Evolutionary conservation across 2,329 filamentous ascomycete genomes (phyloP).

Genomic region (Leptoxyphium fumago): DNA sequence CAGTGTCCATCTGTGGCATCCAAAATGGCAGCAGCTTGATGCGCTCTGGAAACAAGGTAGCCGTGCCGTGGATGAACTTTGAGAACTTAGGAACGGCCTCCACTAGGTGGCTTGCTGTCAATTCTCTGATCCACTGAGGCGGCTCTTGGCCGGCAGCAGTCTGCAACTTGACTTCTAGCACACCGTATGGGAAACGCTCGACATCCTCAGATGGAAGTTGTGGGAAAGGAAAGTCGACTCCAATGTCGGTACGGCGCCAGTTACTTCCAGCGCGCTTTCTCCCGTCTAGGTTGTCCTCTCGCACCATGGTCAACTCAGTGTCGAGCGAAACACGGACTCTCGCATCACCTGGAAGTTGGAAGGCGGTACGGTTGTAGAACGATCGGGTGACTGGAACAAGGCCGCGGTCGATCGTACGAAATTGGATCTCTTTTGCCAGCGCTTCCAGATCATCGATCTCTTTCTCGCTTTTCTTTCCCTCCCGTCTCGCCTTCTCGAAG

Average conservation of each 20-base stretch:
- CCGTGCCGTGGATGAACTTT: constrained; percentile 95
- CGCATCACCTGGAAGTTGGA: constrained; percentile 91
- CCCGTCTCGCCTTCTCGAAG: constrained; percentile 94
- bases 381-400: constrained; percentile 83
- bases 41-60: constrained; percentile 68
- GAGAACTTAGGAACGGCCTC: constrained; percentile 99
- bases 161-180: constrained; percentile 94
- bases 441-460: constrained; percentile 85
- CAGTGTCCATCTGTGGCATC: constrained; percentile 96
- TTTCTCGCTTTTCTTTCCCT: constrained; percentile 84
- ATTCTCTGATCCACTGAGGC: constrained; percentile 88
- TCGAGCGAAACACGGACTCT: constrained; percentile 93
- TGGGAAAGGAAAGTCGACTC: constrained; percentile 85
- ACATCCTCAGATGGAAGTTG: constrained; percentile 76
- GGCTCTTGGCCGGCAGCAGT: constrained; percentile 91
- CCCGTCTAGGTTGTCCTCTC: constrained; percentile 89
- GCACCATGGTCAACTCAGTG: constrained; percentile 86
- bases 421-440: constrained; percentile 83
- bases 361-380: constrained; percentile 96
- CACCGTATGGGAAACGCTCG: constrained; percentile 85
- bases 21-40: constrained; percentile 91
- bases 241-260: constrained; percentile 95
- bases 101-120: constrained; percentile 85
- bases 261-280: constrained; percentile 63
- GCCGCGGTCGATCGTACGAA: constrained; percentile 73